Percentiles rank a stretch among this genome's conserved stretches.
These are phyloP conservation scores for Cymbopogon flexuosus DNA, from an alignment of 202 grass and related monocot genomes.

Conservation along the genomic window DNA sequence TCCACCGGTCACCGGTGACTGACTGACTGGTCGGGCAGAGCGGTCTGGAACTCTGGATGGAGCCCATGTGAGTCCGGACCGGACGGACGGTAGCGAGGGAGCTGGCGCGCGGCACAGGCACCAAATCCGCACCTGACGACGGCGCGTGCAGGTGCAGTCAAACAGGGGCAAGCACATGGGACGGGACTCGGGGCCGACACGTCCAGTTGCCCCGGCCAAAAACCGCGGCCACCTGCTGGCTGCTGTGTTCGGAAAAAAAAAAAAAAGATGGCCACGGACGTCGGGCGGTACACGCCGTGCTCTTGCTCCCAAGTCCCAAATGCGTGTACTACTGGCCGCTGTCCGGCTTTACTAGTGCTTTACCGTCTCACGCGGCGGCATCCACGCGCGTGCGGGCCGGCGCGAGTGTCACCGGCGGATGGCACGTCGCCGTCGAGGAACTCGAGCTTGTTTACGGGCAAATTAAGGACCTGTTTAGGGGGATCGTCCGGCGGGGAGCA, in stretches of 20 bases:
- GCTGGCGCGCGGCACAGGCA: background rate
- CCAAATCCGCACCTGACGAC: constrained; percentile 18
- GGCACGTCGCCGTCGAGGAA: background rate
- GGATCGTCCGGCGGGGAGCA: too few relatives aligned
- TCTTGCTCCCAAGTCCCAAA: background rate
- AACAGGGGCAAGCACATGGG: background rate
- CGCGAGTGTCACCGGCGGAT: background rate
- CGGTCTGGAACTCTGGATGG: background rate
- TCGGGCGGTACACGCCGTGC: background rate
- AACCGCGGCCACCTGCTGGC: background rate
- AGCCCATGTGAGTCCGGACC: background rate
- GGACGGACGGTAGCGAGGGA: background rate
- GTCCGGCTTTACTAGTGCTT: background rate
- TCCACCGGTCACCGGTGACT: too few relatives aligned
- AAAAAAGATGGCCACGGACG: too few relatives aligned
- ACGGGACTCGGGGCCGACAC: background rate
- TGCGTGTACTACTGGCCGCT: background rate
- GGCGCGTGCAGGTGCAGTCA: background rate
- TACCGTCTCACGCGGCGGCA: background rate
- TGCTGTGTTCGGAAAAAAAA: background rate
- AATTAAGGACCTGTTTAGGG: background rate
- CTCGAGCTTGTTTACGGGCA: background rate
- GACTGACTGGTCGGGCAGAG: too few relatives aligned
- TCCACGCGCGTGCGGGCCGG: background rate
- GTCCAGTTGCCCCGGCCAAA: background rate